Evolutionary conservation across 345 rosid species (phyloP).

Genomic region (Citrus mangshanensis): DNA sequence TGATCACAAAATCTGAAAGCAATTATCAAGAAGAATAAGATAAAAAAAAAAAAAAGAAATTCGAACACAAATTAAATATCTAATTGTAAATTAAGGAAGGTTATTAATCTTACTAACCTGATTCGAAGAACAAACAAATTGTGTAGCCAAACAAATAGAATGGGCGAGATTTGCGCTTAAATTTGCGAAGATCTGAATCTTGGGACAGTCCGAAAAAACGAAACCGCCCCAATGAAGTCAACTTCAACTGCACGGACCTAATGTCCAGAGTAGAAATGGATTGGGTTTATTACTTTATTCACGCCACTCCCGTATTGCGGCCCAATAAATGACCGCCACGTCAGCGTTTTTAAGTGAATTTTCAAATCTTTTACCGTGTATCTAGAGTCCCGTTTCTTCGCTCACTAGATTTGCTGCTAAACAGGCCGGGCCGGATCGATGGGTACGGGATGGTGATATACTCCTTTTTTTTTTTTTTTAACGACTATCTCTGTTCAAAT

Average conservation of each 20-base stretch:
- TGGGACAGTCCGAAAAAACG: neutral
- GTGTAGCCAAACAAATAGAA: no score
- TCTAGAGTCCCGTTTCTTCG: neutral
- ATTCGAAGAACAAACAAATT: neutral
- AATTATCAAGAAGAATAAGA: no score
- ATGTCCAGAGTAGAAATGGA: neutral
- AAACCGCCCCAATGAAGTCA: neutral
- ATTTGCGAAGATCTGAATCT: constrained; percentile 3
- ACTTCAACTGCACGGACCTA: neutral
- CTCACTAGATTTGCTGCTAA: no score
- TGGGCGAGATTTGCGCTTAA: neutral
- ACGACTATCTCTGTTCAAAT: no score
- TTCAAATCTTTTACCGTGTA: neutral
- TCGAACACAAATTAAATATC: no score
- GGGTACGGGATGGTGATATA: no score
- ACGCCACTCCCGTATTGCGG: neutral
- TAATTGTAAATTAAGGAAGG: no score
- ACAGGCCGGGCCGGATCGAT: no score
- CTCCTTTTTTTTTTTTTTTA: no score
- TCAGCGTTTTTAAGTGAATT: neutral
- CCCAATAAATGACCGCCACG: neutral
- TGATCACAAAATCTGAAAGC: constrained; percentile 10
- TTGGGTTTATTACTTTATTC: neutral
- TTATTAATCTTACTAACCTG: neutral
- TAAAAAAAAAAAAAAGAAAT: no score